Evolutionary conservation across 495 filamentous ascomycete species (phyloP).

Genomic region (Penicillium canariense): DNA sequence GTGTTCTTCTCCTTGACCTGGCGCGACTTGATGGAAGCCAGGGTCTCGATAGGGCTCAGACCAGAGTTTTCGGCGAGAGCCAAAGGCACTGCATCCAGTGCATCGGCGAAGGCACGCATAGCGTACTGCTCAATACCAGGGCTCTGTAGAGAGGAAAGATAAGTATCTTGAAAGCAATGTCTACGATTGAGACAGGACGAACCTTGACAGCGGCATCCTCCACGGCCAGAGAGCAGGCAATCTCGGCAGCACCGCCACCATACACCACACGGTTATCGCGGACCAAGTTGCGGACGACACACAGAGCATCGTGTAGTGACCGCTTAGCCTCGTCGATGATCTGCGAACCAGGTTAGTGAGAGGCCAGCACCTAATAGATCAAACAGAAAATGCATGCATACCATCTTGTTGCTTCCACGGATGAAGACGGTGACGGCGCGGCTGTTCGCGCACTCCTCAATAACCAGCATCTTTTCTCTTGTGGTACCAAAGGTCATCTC

Average conservation of each 20-base stretch:
- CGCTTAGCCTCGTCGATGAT: conserved; percentile 99
- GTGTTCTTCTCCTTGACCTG: conserved; percentile 88
- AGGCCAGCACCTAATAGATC: neutral
- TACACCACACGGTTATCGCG: conserved; percentile 98
- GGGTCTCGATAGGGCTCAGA: conserved; percentile 89
- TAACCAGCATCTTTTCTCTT: conserved; percentile 98
- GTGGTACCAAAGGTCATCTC: conserved; percentile 98
- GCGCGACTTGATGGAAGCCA: conserved; percentile 91
- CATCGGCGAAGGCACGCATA: conserved; percentile 96
- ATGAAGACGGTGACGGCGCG: conserved; percentile 95
- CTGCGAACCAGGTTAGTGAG: conserved; percentile 38
- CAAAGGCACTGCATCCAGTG: conserved; percentile 93
- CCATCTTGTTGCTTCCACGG: conserved; percentile 99
- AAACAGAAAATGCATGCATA: conserved; percentile 33
- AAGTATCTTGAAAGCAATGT: conserved; percentile 3
- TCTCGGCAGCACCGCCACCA: conserved; percentile 94
- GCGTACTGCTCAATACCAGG: conserved; percentile 96
- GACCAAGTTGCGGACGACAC: conserved; percentile 95
- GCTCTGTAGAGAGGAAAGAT: conserved; percentile 47
- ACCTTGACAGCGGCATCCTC: conserved; percentile 92
- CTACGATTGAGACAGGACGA: conserved; percentile 6
- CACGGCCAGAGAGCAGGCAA: conserved; percentile 94
- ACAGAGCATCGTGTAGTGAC: conserved; percentile 94
- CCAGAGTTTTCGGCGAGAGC: conserved; percentile 97
- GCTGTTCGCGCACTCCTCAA: conserved; percentile 98